phyloP scores from a whole-genome alignment of 345 rosid genomes.

The Eucalyptus cloeziana region DNA sequence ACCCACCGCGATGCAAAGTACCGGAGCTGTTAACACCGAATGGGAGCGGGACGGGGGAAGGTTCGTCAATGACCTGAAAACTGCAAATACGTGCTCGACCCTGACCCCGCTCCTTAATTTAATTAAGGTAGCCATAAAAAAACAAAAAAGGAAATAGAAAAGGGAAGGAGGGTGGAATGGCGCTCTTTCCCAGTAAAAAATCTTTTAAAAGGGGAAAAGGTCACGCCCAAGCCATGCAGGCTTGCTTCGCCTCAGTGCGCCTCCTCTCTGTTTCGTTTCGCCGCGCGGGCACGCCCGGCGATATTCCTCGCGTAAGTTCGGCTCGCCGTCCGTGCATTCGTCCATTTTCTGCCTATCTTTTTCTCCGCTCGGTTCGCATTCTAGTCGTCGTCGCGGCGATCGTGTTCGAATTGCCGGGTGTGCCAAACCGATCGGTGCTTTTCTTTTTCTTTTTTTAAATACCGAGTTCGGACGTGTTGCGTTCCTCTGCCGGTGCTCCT shows the following conservation, averaged over 20 bases:
- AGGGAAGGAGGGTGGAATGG: accelerated
- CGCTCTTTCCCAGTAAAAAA: background rate
- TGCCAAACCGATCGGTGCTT: background rate
- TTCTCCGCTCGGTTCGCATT: background rate
- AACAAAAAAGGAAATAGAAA: background rate
- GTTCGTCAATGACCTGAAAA: background rate
- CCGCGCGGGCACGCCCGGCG: background rate
- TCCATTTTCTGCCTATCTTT: accelerated
- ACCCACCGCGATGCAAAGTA: background rate
- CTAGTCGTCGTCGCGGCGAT: background rate
- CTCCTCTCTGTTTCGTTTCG: background rate
- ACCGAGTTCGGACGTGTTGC: background rate
- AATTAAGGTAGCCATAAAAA: background rate
- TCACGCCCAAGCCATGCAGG: background rate
- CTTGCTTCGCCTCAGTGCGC: background rate
- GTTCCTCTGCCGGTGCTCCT: background rate
- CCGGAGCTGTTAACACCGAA: background rate
- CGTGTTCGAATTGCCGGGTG: background rate
- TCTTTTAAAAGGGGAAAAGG: background rate
- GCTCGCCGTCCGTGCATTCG: background rate
- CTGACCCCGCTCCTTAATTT: background rate
- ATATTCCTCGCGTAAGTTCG: background rate
- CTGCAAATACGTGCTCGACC: background rate
- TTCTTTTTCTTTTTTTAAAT: too few relatives aligned
- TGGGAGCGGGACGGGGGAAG: background rate